Conservation (phyloP, 2,329 filamentous ascomycete genomes). For the Fusarium haematococcum region DNA sequence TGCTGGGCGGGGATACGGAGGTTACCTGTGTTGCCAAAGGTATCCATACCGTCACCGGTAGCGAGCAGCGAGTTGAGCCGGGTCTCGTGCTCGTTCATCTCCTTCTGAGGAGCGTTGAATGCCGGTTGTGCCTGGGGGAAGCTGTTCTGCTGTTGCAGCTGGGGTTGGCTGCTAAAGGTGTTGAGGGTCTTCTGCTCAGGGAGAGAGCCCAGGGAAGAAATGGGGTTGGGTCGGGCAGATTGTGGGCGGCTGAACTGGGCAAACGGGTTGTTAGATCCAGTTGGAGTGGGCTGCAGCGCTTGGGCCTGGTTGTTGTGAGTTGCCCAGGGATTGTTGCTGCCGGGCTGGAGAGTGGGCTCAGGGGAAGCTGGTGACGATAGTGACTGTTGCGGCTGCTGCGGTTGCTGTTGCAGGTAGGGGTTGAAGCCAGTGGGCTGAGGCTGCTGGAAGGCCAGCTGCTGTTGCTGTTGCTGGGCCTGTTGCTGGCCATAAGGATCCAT, state of each 20-base stretch:
- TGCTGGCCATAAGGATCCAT: slow-evolving; percentile 76
- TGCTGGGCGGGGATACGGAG: slow-evolving; percentile 96
- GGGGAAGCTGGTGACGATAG: slow-evolving; percentile 58
- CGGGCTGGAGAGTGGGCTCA: slow-evolving; percentile 76
- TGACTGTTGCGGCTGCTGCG: slow-evolving; percentile 54
- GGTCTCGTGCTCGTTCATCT: slow-evolving; percentile 73
- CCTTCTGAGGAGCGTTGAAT: slow-evolving; percentile 60
- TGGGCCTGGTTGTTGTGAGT: slow-evolving; percentile 69
- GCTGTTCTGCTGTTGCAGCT: slow-evolving; percentile 52
- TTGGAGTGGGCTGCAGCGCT: slow-evolving; percentile 82
- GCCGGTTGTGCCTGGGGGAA: slow-evolving; percentile 47
- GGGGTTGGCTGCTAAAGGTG: slow-evolving; percentile 61
- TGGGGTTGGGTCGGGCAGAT: slow-evolving; percentile 61
- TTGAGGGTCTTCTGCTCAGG: slow-evolving; percentile 86
- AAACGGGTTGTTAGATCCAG: slow-evolving; percentile 98
- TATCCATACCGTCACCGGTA: slow-evolving; percentile 92
- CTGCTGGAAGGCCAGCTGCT: slow-evolving; percentile 58
- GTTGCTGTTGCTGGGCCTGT: slow-evolving; percentile 51
- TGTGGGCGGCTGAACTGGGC: slow-evolving; percentile 77
- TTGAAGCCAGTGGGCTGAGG: slow-evolving; percentile 67
- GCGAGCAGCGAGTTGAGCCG: slow-evolving; percentile 89
- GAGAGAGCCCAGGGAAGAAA: slow-evolving; percentile 79
- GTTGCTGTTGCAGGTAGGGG: slow-evolving; percentile 57
- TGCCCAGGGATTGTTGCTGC: slow-evolving; percentile 96
- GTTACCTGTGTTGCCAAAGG: slow-evolving; percentile 97